Conservation (phyloP, 2,329 filamentous ascomycete species). For the Paecilomyces dactylethromorphus region DNA sequence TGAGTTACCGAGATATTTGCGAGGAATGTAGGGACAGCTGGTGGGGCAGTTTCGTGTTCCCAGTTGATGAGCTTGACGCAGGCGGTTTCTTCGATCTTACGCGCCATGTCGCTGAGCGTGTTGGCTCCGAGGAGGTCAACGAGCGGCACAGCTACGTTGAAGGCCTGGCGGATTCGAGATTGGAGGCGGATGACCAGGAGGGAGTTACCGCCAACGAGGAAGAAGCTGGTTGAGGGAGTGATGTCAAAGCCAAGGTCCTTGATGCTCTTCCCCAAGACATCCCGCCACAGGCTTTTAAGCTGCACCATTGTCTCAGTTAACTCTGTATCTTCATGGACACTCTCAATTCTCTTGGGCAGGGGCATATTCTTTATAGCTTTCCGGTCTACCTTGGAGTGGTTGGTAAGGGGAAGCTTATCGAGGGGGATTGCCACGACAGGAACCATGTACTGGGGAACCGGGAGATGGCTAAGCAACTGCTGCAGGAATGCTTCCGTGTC, state of each 20-base stretch:
- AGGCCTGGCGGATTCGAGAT: not conserved
- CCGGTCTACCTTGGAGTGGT: too few relatives aligned
- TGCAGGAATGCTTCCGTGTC: too few relatives aligned
- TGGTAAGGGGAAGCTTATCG: too few relatives aligned
- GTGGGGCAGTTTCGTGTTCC: not conserved
- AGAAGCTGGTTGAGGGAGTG: not conserved
- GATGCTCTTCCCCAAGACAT: too few relatives aligned
- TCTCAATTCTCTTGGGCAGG: too few relatives aligned
- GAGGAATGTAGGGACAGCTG: not conserved
- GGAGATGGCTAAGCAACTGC: too few relatives aligned
- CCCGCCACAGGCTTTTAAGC: not conserved
- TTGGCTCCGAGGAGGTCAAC: not conserved
- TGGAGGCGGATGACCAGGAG: not conserved
- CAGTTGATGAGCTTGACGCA: not conserved
- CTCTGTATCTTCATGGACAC: not conserved
- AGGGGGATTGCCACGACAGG: too few relatives aligned
- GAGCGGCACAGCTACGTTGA: not conserved
- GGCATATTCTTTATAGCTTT: too few relatives aligned
- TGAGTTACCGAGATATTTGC: not conserved
- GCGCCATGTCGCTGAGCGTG: not conserved
- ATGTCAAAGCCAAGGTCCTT: not conserved
- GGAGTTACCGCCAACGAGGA: not conserved
- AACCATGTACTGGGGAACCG: too few relatives aligned
- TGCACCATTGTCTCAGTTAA: not conserved
- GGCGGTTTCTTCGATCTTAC: too few relatives aligned